Conservation (phyloP, 2,329 filamentous ascomycete genomes). For the Parastagonospora nodorum region DNA sequence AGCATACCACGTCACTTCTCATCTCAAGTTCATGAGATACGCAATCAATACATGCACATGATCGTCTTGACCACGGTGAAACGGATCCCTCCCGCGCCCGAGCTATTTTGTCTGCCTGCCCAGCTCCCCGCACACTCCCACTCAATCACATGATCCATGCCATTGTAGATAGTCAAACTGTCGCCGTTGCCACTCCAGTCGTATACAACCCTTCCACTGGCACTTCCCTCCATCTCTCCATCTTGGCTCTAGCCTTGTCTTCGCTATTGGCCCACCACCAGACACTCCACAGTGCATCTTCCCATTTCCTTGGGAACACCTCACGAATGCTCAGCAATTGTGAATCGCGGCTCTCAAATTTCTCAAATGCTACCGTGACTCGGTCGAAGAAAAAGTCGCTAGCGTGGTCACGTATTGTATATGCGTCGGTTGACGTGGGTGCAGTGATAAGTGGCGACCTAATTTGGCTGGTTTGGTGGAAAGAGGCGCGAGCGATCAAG, state of each 20-base stretch:
- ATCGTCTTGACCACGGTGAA: too few relatives aligned
- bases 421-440: not conserved
- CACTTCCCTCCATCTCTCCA: slow-evolving; percentile 24
- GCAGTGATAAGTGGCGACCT: not conserved
- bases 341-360: not conserved
- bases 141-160: too few relatives aligned
- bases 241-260: slow-evolving; percentile 26
- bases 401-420: slow-evolving; percentile 8
- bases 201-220: not conserved
- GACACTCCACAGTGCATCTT: slow-evolving; percentile 18
- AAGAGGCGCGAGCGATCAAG: slow-evolving; percentile 12
- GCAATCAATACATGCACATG: too few relatives aligned
- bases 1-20: too few relatives aligned
- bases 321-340: slow-evolving; percentile 7
- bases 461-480: slow-evolving; percentile 7
- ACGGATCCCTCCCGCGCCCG: too few relatives aligned
- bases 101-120: too few relatives aligned
- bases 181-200: not conserved
- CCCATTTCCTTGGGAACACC: slow-evolving; percentile 17
- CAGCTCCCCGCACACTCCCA: too few relatives aligned
- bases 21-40: too few relatives aligned
- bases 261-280: slow-evolving; percentile 36
- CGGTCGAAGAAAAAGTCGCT: slow-evolving; percentile 7
- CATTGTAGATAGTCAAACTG: not conserved
- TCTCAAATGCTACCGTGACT: slow-evolving; percentile 13